phyloP scores from a whole-genome alignment of 192 early-diverging fungal genomes.

The Coemansia sp. region DNA sequence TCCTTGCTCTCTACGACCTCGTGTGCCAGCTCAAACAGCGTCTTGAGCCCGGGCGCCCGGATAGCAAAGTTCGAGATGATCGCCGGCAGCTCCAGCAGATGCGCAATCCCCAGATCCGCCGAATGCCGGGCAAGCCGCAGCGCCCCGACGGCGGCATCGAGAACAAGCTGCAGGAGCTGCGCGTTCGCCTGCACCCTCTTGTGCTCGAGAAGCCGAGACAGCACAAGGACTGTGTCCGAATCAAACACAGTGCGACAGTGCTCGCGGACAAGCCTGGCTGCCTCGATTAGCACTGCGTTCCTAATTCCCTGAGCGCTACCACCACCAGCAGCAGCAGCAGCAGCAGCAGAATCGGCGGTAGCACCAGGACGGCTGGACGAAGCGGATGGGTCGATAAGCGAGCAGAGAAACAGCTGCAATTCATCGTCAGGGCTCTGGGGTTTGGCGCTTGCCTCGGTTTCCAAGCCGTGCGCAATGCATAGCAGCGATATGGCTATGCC shows the following conservation, averaged over 20 bases:
- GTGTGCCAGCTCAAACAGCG: constrained; percentile 25
- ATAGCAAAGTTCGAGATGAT: constrained; percentile 34
- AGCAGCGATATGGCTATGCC: not conserved
- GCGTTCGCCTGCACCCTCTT: constrained; percentile 14
- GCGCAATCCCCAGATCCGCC: not conserved
- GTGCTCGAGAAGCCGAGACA: constrained; percentile 18
- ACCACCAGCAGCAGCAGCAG: no score
- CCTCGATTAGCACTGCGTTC: constrained; percentile 22
- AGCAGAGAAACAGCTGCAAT: not conserved
- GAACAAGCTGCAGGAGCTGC: constrained; percentile 29
- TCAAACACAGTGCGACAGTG: constrained; percentile 19
- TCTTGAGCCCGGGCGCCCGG: constrained; percentile 30
- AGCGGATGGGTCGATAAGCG: not conserved
- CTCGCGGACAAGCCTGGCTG: constrained; percentile 38
- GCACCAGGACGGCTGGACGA: not conserved
- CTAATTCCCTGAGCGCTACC: not conserved
- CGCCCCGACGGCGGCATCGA: constrained; percentile 16
- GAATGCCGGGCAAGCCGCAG: constrained; percentile 18
- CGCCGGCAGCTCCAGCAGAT: constrained; percentile 13
- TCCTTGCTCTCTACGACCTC: constrained; percentile 14
- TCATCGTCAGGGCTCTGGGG: not conserved
- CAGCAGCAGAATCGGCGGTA: not conserved
- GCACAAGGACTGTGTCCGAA: not conserved
- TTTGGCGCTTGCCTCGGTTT: not conserved
- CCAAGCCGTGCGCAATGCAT: not conserved